These are phyloP conservation scores for Solanum boliviense DNA, from an alignment of 257 asterid species.

Conservation along the genomic window DNA sequence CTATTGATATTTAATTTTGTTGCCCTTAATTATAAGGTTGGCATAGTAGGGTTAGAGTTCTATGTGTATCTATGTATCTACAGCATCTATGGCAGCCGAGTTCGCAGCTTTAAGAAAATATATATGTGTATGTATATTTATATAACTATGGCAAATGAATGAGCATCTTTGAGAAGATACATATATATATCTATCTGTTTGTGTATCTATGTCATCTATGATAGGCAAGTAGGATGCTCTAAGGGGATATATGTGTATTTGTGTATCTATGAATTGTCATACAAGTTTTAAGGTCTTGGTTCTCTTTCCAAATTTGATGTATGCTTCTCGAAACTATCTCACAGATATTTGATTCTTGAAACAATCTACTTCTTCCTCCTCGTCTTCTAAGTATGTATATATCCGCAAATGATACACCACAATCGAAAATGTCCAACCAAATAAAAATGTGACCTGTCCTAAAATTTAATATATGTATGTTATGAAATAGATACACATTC, in stretches of 20 bases:
- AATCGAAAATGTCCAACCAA: background rate
- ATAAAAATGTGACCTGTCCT: background rate
- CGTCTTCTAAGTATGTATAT: background rate
- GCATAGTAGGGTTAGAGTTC: background rate
- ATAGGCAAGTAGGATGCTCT: too few species aligned
- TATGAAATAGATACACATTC: background rate
- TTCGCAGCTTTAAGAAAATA: too few species aligned
- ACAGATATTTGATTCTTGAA: background rate
- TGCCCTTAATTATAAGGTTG: background rate
- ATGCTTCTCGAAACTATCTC: background rate
- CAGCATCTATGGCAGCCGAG: too few species aligned
- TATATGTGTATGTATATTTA: too few species aligned
- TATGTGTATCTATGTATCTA: too few species aligned
- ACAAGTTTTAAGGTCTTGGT: background rate
- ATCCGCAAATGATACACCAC: background rate
- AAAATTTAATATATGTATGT: background rate
- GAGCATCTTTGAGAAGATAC: background rate
- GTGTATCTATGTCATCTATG: too few species aligned
- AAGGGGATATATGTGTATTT: background rate
- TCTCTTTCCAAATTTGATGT: background rate
- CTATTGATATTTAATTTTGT: too few species aligned
- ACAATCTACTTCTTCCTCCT: background rate
- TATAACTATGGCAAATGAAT: background rate
- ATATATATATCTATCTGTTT: background rate
- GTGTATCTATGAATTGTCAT: background rate